Base-by-base conservation (phyloP, 805 yeast genomes). In the Yarrowia hollandica region DNA sequence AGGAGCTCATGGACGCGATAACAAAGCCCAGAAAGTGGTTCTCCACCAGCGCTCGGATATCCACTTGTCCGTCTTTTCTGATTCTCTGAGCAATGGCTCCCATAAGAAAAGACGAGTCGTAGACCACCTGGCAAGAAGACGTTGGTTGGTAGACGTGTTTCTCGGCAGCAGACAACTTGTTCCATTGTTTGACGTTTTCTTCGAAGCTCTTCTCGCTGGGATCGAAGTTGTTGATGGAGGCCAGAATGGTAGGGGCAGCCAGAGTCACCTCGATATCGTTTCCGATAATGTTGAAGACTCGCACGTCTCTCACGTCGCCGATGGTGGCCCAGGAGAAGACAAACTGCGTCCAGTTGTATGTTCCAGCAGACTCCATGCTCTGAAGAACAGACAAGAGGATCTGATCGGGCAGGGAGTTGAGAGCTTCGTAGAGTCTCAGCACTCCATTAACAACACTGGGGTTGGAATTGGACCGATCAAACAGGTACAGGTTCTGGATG, bases 381-480 rank as follows among this genome's bases (percentile, higher is more conserved):
- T 77, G 75, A 42, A 92, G 67, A 1, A 88, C 71, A 4, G 73
- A 69, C 58, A 86, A 79, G 23, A 92, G 67, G 2, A 90, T 60
- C 57, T 81, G 67, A 67, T 92, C 97, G 33, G 80, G 81, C 1
- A 82, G 72, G 14, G 79, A 68, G 2, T 76, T 72, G 0, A 91
- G 76, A 4, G 96, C 97, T n/a, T 72, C 69, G 67, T 86, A 90
- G 42, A 80, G 74, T 6, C 71, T 68, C 10, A 86, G 66, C 1
- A 89, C 56, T 46, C 74, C 77, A 22, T 77, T 77, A 66, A 84
- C 81, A 8, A 85, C 68, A 0, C 74, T 70, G 8, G 64, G 48
- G 7, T 74, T 82, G 0, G 89, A 75, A 58, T 79, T 73, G 0
- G 73, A 63, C 0, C 74, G 68, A 64, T 85, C 81, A 39, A 76